Evolutionary conservation across 2,329 filamentous ascomycete species (phyloP).

Genomic region (Camillea tinctor): DNA sequence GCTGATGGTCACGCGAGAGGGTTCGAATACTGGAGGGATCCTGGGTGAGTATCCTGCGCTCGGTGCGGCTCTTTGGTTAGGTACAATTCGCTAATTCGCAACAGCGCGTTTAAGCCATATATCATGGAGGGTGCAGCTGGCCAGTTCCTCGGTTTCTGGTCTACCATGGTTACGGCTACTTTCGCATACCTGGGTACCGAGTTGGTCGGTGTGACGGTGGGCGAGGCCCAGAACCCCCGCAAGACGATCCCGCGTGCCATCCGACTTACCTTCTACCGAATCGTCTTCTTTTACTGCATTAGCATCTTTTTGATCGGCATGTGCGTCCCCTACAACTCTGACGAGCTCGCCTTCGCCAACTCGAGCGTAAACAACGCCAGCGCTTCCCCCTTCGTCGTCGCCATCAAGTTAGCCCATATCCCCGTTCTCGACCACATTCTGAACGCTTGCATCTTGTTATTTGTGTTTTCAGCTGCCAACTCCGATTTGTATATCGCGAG

Average conservation of each 20-base stretch:
- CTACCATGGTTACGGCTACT: conserved; percentile 70
- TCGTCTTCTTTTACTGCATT: conserved; percentile 76
- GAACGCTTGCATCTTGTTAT: conserved; percentile 72
- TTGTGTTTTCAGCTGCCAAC: conserved; percentile 76
- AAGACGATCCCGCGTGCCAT: conserved; percentile 75
- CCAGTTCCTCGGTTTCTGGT: conserved; percentile 65
- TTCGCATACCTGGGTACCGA: conserved; percentile 80
- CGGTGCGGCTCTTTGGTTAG: conserved; percentile 12
- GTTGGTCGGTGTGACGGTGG: conserved; percentile 74
- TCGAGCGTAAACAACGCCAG: conserved; percentile 50
- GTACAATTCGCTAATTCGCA: background rate
- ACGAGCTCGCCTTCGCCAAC: conserved; percentile 58
- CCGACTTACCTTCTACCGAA: conserved; percentile 78
- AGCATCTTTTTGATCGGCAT: conserved; percentile 74
- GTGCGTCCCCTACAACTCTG: conserved; percentile 70
- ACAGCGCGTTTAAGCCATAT: conserved; percentile 49
- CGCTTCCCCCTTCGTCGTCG: conserved; percentile 74
- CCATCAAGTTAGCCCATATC: conserved; percentile 64
- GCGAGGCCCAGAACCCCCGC: conserved; percentile 76
- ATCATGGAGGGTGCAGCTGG: conserved; percentile 44
- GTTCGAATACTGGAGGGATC: conserved; percentile 65
- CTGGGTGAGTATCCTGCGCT: conserved; percentile 45
- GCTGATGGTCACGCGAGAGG: conserved; percentile 61
- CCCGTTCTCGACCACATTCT: conserved; percentile 62
- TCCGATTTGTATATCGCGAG: conserved; percentile 76